Evolutionary conservation across 331 rosid species (phyloP).

Genomic region (Spiraea crenata): DNA sequence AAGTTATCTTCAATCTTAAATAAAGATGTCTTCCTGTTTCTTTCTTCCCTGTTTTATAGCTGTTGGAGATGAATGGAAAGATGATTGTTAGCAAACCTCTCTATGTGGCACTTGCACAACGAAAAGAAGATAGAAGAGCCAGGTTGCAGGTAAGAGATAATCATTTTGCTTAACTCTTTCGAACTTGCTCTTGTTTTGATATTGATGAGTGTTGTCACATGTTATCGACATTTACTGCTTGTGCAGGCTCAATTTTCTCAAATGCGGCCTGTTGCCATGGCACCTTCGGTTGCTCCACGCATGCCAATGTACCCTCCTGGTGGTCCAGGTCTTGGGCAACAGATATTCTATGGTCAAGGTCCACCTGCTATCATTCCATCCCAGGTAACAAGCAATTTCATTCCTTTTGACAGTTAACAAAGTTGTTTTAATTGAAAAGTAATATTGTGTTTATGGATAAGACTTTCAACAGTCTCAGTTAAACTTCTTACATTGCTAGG

Average conservation of each 20-base stretch:
- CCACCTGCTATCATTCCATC: conserved; percentile 95
- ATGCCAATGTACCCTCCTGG: conserved; percentile 95
- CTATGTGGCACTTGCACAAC: conserved; percentile 90
- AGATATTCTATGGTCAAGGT: conserved; percentile 89
- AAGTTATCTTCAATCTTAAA: too few relatives aligned
- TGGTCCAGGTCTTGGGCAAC: conserved; percentile 94
- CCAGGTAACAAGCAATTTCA: conserved; percentile 49
- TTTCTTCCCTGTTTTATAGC: conserved; percentile 41
- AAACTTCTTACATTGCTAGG: not conserved
- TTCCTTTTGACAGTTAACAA: not conserved
- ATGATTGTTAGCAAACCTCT: conserved; percentile 92
- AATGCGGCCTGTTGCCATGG: conserved; percentile 81
- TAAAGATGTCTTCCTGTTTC: not conserved
- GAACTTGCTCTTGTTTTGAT: not conserved
- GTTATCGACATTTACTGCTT: conserved; percentile 15
- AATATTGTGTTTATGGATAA: not conserved
- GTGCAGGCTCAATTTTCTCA: conserved; percentile 93
- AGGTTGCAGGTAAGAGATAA: conserved; percentile 59
- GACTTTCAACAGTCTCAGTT: not conserved
- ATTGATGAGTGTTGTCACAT: conserved; percentile 2
- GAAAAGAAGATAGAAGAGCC: conserved; percentile 95
- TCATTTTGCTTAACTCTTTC: not conserved
- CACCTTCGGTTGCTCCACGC: conserved; percentile 86
- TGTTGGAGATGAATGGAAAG: conserved; percentile 87
- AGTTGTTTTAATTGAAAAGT: too few relatives aligned